Evolutionary conservation across 2,329 filamentous ascomycete genomes (phyloP), one percentile per base, ranked within the genome.

Genomic region (Penicillium sp.): DNA sequence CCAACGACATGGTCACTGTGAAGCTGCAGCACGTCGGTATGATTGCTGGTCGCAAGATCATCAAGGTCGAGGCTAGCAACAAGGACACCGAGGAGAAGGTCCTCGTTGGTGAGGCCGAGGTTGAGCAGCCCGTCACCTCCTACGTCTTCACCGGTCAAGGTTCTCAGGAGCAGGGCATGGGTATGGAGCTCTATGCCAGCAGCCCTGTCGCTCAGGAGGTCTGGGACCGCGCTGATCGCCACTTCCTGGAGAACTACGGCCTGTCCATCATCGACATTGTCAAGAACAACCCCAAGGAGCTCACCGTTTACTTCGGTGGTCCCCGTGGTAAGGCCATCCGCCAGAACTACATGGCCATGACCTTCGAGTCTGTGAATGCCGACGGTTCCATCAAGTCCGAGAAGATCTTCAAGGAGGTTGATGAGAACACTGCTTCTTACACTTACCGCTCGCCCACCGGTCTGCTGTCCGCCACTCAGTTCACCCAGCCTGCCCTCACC

Each of bases 271-370:
- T 93, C 76, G 93, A 98, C 80, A 99, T 99, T 73, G 95, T 99
- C 79, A 96, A 93, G 85, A 99, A 98, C 84, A 99, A 99, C 81
- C 95, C 95, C 67, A 97, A 97, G 85, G 95, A 98, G 82, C 89
- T 99, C 59, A 99, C 96, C 5, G 92, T 99, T 68, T 91, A 99
- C 84, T 99, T 99, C 75, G 95, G 96, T 82, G 95, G 95, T 53
- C 93, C 95, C 65, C 91, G 92, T 62, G 95, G 95, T 75, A 99
- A 98, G 83, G 93, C 92, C 56, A 99, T 99, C 71, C 92, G 95
- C 66, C 91, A 97, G 76, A 99, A 99, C 81, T 99, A 99, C 84
- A 98, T 98, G 91, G 89, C 94, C 63, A 99, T 99, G 95, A 98
- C 94, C 53, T 99, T 98, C 80, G 95, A 99, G 83, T 96, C 94